Percentiles rank a stretch among this genome's conserved stretches.
Conservation (phyloP, 306 rosid genomes). For the Ormosia semicastrata region DNA sequence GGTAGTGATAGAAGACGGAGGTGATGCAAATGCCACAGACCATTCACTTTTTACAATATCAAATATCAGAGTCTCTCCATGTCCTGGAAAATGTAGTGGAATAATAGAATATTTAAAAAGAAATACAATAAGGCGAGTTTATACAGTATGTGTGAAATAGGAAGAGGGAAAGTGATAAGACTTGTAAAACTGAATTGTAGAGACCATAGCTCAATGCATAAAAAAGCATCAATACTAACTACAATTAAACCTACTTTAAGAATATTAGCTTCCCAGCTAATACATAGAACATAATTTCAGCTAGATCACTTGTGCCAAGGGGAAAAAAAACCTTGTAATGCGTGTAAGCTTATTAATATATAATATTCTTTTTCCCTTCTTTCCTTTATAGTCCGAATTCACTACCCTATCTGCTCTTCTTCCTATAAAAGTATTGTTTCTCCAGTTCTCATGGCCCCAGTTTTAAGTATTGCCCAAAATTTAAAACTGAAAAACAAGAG, state of each 20-base stretch:
- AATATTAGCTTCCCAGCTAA: background rate
- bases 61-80: constrained; percentile 80
- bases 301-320: background rate
- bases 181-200: background rate
- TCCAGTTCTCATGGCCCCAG: background rate
- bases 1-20: constrained; percentile 77
- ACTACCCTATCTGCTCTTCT: background rate
- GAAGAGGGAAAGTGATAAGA: background rate
- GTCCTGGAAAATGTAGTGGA: constrained; percentile 48
- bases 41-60: constrained; percentile 77
- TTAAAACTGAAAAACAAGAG: background rate
- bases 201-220: background rate
- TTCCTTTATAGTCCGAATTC: background rate
- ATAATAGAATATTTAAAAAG: background rate
- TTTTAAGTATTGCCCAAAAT: background rate
- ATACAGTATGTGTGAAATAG: background rate
- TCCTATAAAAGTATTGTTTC: background rate
- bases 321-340: background rate
- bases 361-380: background rate
- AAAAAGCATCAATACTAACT: background rate
- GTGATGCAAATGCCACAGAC: constrained; percentile 66
- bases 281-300: background rate
- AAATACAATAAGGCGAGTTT: background rate
- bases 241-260: too few species aligned
- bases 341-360: background rate